Evolutionary conservation across 2,329 filamentous ascomycete species (phyloP), one percentile per base, ranked within the genome.

Genomic region (Westerdykella ornata): DNA sequence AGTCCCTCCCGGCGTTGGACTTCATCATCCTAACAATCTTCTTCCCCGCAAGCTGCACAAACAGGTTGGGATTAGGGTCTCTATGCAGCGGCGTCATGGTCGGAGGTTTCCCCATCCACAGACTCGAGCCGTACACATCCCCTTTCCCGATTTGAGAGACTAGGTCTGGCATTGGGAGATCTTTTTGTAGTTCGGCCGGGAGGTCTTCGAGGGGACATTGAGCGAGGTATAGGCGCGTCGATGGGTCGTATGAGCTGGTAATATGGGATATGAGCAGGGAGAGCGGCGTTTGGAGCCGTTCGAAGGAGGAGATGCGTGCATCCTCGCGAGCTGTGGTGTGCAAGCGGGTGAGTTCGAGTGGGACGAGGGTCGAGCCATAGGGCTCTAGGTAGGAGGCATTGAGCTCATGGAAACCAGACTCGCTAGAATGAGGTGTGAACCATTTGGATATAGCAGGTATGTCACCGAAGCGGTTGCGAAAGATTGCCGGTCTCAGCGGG

Each of bases 31-130:
- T 75, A 13, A 96, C 71, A 0, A 69, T 62, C 65, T 98, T 98
- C 38, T 60, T 66, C 3, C 86, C 80, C 13, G 78, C 79, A 11
- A 97, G 65, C 65, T 98, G 92, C 35, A 86, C 79, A 61, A 97
- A 95, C 0, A 96, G 56, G 59, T 98, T 98, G 0, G 88, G 88
- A 56, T 97, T 97, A 0, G 92, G 92, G 57, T 98, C 92, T 41
- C 85, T 79, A 65, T 98, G 92, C 3, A 95, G 71, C 3, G 92
- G 88, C 1, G 92, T 96, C 53, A 88, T 88, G 0, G 89, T 96
- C 0, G 88, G 88, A 30, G 88, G 80, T 12, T 83, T 72, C 1
- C 92, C 92, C 11, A 97, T 75, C 90, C 90, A 98, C 33, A 97
- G 71, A 53, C 85, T 94, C 0, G 84, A 82, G 53, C 76, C 78